These are phyloP conservation scores for Thermomyces lanuginosus DNA, from an alignment of 2,329 filamentous ascomycete species.

Conservation along the genomic window DNA sequence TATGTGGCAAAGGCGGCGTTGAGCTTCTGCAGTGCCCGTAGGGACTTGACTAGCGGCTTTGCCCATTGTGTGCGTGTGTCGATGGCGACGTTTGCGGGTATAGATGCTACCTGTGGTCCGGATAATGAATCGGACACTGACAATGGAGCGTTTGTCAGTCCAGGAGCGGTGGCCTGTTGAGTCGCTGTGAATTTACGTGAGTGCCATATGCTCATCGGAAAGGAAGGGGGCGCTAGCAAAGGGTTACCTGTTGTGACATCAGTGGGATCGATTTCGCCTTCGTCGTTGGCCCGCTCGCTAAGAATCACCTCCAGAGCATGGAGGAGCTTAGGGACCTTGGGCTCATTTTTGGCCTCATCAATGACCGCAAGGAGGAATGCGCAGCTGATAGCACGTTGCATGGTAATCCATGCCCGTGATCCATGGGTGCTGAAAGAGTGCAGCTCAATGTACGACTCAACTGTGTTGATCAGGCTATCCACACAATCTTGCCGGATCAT, in stretches of 20 bases:
- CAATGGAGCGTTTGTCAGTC: slow-evolving; percentile 14
- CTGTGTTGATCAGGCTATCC: slow-evolving; percentile 37
- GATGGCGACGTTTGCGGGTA: slow-evolving; percentile 12
- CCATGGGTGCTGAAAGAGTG: slow-evolving; percentile 27
- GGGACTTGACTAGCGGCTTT: slow-evolving; percentile 30
- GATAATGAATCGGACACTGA: slow-evolving; percentile 12
- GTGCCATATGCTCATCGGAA: no score
- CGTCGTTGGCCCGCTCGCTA: slow-evolving; percentile 23
- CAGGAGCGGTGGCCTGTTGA: slow-evolving; percentile 14
- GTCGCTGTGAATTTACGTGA: neutral
- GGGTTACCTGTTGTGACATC: slow-evolving; percentile 5
- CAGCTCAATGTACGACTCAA: slow-evolving; percentile 46
- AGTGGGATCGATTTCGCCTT: slow-evolving; percentile 14
- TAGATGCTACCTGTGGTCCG: slow-evolving; percentile 14
- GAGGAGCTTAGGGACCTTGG: slow-evolving; percentile 24
- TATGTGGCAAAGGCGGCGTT: slow-evolving; percentile 23
- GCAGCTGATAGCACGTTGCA: slow-evolving; percentile 32
- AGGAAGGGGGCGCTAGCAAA: neutral
- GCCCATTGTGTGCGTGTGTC: slow-evolving; percentile 30
- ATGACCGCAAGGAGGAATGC: slow-evolving; percentile 32
- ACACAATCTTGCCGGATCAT: slow-evolving; percentile 39
- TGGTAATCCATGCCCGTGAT: slow-evolving; percentile 30
- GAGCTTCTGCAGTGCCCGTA: slow-evolving; percentile 30
- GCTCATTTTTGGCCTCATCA: slow-evolving; percentile 27
- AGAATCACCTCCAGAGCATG: slow-evolving; percentile 30